phyloP scores from a whole-genome alignment of 192 early-diverging fungal genomes.

The Thamnidium elegans region DNA sequence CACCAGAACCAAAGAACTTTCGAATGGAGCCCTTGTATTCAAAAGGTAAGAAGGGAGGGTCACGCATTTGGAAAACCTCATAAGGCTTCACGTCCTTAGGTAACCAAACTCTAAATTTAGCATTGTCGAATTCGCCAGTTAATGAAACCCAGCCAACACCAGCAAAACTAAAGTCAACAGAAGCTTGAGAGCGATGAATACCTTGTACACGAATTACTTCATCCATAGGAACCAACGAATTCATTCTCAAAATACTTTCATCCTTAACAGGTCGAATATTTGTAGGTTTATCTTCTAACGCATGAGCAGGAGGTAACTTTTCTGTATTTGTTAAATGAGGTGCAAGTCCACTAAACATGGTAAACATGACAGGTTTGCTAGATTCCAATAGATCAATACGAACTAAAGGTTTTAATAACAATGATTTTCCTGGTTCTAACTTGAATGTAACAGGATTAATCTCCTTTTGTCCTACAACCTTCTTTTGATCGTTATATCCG shows the following conservation, averaged over 20 bases:
- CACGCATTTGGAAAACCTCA: conserved; percentile 37
- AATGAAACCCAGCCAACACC: conserved; percentile 66
- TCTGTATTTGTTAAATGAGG: conserved; percentile 57
- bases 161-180: conserved; percentile 56
- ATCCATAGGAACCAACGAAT: conserved; percentile 40
- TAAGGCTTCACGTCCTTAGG: conserved; percentile 36
- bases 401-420: conserved; percentile 57
- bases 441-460: conserved; percentile 55
- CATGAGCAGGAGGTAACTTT: conserved; percentile 41
- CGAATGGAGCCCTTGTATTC: conserved; percentile 49
- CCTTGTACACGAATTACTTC: conserved; percentile 42
- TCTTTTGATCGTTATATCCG: conserved; percentile 49
- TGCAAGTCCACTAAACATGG: conserved; percentile 49
- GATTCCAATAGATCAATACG: conserved; percentile 57
- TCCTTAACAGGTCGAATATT: conserved; percentile 28
- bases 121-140: conserved; percentile 47
- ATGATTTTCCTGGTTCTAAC: conserved; percentile 48
- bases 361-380: conserved; percentile 45
- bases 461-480: conserved; percentile 38
- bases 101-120: conserved; percentile 49
- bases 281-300: conserved; percentile 25
- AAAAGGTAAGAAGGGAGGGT: conserved; percentile 61
- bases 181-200: conserved; percentile 41
- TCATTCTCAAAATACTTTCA: conserved; percentile 28
- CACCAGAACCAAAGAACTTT: conserved; percentile 36